phyloP scores from a whole-genome alignment of 164 flowering plant species.

The Litsea cubeba region DNA sequence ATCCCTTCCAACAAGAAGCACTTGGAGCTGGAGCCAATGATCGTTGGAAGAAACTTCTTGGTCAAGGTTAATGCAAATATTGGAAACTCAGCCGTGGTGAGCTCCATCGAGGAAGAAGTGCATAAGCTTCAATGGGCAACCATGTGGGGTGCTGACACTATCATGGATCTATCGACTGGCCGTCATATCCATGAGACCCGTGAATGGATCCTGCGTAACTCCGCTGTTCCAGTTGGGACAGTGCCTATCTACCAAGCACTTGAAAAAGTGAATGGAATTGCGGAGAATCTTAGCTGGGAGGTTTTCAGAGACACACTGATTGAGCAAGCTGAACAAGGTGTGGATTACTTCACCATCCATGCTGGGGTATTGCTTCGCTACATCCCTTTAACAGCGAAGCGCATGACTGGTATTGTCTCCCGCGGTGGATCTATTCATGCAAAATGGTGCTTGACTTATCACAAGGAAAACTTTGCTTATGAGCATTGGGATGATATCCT shows the following conservation, averaged over 20 bases:
- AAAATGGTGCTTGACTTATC: slow-evolving; percentile 98
- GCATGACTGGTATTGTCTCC: slow-evolving; percentile 99
- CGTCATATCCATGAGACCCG: slow-evolving; percentile 99
- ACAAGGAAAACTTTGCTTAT: slow-evolving; percentile 97
- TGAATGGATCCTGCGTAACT: slow-evolving; percentile 97
- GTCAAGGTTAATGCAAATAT: slow-evolving; percentile 99
- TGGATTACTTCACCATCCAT: slow-evolving; percentile 98
- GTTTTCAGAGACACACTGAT: slow-evolving; percentile 88
- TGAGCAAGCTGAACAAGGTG: slow-evolving; percentile 99
- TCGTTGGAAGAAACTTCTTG: slow-evolving; percentile 93
- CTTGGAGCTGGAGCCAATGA: slow-evolving; percentile 93
- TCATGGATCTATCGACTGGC: slow-evolving; percentile 99
- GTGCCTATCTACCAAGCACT: slow-evolving; percentile 99
- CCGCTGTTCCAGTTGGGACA: slow-evolving; percentile 97
- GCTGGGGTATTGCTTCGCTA: slow-evolving; percentile 95
- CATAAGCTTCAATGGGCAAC: slow-evolving; percentile 99
- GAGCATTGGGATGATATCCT: slow-evolving; percentile 99
- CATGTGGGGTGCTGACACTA: slow-evolving; percentile 99
- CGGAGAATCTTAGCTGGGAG: slow-evolving; percentile 96
- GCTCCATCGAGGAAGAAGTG: slow-evolving; percentile 98
- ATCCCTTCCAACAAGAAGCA: slow-evolving; percentile 99
- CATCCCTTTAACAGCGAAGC: slow-evolving; percentile 92
- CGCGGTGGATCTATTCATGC: slow-evolving; percentile 99
- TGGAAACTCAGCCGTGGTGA: slow-evolving; percentile 96
- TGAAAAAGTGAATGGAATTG: slow-evolving; percentile 94